These are phyloP conservation scores for Penicillium capsulatum DNA, from an alignment of 2,329 filamentous ascomycete genomes.

Conservation along the genomic window DNA sequence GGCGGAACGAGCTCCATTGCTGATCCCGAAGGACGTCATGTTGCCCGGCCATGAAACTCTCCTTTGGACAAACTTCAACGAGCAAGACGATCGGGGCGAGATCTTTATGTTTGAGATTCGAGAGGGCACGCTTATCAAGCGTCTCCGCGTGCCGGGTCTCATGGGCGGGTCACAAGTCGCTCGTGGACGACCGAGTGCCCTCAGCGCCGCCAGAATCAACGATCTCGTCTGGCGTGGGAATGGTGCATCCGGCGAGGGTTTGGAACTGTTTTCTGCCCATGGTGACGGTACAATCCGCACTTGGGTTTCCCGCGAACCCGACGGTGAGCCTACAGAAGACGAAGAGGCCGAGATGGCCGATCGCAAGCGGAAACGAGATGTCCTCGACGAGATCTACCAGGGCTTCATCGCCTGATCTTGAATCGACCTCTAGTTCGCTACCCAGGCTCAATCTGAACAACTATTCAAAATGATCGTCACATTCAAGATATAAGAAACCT, in stretches of 20 bases:
- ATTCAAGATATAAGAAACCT: too few species aligned
- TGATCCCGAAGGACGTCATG: slow-evolving; percentile 59
- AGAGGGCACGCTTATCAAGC: slow-evolving; percentile 67
- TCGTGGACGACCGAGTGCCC: slow-evolving; percentile 42
- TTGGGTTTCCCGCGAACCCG: slow-evolving; percentile 64
- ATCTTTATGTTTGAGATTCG: slow-evolving; percentile 76
- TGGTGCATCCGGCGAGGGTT: slow-evolving; percentile 51
- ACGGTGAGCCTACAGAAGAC: slow-evolving; percentile 42
- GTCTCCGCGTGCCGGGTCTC: slow-evolving; percentile 62
- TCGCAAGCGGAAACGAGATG: slow-evolving; percentile 68
- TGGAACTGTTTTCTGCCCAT: slow-evolving; percentile 77
- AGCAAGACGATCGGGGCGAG: slow-evolving; percentile 60
- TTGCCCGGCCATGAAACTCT: slow-evolving; percentile 60
- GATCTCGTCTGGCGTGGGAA: slow-evolving; percentile 71
- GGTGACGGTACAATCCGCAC: slow-evolving; percentile 76
- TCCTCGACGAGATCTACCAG: slow-evolving; percentile 73
- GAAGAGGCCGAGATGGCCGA: slow-evolving; percentile 49
- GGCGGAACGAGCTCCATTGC: slow-evolving; percentile 58
- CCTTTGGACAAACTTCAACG: slow-evolving; percentile 75
- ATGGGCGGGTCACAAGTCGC: slow-evolving; percentile 36
- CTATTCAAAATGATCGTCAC: too few species aligned
- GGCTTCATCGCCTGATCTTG: too few species aligned
- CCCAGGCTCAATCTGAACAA: too few species aligned
- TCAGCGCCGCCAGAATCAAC: slow-evolving; percentile 63
- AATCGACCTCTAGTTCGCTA: too few species aligned